Conservation (phyloP, 1,284 basidiomycete species). For the Cutaneotrichosporon mucoides region DNA sequence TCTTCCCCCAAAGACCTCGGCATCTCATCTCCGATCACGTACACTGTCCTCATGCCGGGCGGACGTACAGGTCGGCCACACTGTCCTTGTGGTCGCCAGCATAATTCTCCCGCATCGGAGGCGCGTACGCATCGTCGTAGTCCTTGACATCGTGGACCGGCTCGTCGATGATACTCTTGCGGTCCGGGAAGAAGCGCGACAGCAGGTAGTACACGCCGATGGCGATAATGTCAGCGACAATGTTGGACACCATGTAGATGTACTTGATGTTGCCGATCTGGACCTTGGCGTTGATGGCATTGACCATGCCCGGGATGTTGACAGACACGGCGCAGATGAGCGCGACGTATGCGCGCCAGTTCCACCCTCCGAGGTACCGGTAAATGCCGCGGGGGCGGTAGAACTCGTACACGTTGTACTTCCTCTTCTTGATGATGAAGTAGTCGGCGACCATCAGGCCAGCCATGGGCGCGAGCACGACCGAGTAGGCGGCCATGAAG, state of each 20-base stretch:
- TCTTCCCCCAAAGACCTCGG: too few species aligned
- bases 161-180: constrained; percentile 58
- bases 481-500: constrained; percentile 44
- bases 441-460: constrained; percentile 38
- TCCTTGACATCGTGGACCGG: constrained; percentile 52
- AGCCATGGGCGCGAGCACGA: constrained; percentile 42
- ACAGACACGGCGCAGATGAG: constrained; percentile 66
- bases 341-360: constrained; percentile 57
- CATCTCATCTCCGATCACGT: too few species aligned
- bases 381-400: constrained; percentile 38
- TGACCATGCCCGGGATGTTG: constrained; percentile 61
- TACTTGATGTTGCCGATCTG: constrained; percentile 59
- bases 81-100: too few species aligned
- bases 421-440: constrained; percentile 31
- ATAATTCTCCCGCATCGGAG: too few species aligned
- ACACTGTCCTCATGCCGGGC: too few species aligned
- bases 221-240: constrained; percentile 50
- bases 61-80: too few species aligned
- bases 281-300: constrained; percentile 47
- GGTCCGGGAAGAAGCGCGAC: constrained; percentile 59
- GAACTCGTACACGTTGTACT: constrained; percentile 37
- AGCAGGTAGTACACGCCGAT: constrained; percentile 61
- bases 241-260: constrained; percentile 49
- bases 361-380: constrained; percentile 56
- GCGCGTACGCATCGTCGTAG: neutral